phyloP scores from a whole-genome alignment of 2,329 filamentous ascomycete genomes.

The Ascosphaera apis region DNA sequence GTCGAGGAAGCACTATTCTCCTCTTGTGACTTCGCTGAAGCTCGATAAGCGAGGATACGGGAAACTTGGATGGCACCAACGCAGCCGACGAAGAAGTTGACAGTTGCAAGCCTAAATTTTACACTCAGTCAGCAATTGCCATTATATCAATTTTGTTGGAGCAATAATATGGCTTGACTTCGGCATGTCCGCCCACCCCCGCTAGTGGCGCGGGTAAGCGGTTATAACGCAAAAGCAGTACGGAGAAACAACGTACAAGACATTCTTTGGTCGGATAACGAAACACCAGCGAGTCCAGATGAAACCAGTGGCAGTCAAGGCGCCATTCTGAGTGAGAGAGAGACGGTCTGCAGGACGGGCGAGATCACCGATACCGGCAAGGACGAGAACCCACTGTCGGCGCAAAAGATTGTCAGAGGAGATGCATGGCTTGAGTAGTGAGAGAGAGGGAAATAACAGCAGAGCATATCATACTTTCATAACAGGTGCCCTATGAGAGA shows the following conservation, averaged over 20 bases:
- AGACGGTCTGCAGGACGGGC: constrained; percentile 77
- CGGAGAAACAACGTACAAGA: constrained; percentile 38
- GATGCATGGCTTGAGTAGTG: neutral
- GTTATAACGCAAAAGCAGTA: neutral
- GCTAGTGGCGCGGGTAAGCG: no score
- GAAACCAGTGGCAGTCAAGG: constrained; percentile 68
- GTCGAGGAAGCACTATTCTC: no score
- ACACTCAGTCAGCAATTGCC: no score
- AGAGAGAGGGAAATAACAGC: neutral
- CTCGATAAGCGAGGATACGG: constrained; percentile 51
- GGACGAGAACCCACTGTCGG: constrained; percentile 63
- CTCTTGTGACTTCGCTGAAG: no score
- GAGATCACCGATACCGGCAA: constrained; percentile 82
- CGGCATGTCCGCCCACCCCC: no score
- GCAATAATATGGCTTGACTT: no score
- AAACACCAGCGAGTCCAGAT: constrained; percentile 99
- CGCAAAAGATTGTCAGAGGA: constrained; percentile 1
- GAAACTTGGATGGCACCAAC: constrained; percentile 65
- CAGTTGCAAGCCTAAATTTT: constrained; percentile 49
- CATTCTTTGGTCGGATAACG: constrained; percentile 83
- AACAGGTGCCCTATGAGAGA: constrained; percentile 50
- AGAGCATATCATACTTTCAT: constrained; percentile 42
- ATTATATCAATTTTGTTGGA: constrained; percentile 2
- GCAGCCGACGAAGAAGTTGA: constrained; percentile 92
- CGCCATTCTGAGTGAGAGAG: constrained; percentile 75